Percentiles rank a stretch among this genome's conserved stretches.
phyloP scores from a whole-genome alignment of 768 basidiomycete species.

The Boletus rex-veris region DNA sequence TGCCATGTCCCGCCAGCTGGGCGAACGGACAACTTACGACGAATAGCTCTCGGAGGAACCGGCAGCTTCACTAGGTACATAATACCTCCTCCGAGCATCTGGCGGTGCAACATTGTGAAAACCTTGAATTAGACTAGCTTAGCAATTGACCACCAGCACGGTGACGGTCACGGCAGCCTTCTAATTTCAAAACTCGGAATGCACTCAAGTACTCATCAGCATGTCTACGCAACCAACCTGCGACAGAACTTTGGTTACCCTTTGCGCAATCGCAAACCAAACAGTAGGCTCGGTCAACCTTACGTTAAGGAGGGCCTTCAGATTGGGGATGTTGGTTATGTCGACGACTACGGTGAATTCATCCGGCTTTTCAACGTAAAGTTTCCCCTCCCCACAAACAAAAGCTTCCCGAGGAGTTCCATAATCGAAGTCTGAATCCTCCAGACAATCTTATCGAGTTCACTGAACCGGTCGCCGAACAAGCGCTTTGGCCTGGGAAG shows the following conservation, averaged over 20 bases:
- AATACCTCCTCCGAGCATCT: no score
- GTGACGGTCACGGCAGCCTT: no score
- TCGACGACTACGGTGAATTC: constrained; percentile 13
- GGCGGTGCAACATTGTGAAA: no score
- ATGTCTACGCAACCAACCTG: constrained; percentile 11
- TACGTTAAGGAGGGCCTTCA: constrained; percentile 25
- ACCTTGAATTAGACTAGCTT: no score
- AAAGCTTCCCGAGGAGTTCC: background rate
- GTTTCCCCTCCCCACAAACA: constrained; percentile 17
- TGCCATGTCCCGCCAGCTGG: no score
- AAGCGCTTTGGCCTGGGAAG: background rate
- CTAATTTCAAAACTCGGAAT: no score
- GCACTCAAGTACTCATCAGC: background rate
- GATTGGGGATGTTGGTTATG: constrained; percentile 34
- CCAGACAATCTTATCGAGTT: background rate
- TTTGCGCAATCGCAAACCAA: constrained; percentile 11
- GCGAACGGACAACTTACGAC: no score
- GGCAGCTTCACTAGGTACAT: no score
- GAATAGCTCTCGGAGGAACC: no score
- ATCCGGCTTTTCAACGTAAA: no score
- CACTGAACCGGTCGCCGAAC: background rate
- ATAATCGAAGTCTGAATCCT: background rate
- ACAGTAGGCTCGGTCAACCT: constrained; percentile 11
- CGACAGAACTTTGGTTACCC: constrained; percentile 25
- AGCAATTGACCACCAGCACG: no score